A percentile compares a stretch with the other conserved stretches of the same genome.
These are phyloP conservation scores for Pythium phragmiticola DNA, from an alignment of 352 stramenopile species.

Conservation along the genomic window DNA sequence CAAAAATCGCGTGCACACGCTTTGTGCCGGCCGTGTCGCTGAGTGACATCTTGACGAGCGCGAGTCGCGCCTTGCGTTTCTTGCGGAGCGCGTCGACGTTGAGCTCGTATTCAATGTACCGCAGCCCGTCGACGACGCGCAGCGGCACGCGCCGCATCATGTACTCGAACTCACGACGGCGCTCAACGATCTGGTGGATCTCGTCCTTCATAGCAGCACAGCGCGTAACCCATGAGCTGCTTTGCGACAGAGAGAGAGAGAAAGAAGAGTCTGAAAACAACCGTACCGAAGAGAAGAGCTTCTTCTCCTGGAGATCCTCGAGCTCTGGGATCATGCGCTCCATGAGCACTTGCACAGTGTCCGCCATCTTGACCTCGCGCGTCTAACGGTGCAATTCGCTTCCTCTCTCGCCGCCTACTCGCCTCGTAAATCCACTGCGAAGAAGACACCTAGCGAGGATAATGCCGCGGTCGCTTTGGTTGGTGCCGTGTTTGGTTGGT, in stretches of 20 bases:
- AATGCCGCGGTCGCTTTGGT: slow-evolving; percentile 3
- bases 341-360: slow-evolving; percentile 92
- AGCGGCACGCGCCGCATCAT: slow-evolving; percentile 84
- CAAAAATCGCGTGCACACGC: slow-evolving; percentile 85
- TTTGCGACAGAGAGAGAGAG: background rate
- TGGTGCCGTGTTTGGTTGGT: slow-evolving; percentile 31
- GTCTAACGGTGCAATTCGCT: background rate
- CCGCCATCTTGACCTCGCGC: slow-evolving; percentile 72
- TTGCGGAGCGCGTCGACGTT: slow-evolving; percentile 88
- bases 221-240: background rate
- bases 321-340: slow-evolving; percentile 94
- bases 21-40: slow-evolving; percentile 71
- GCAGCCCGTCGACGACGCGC: slow-evolving; percentile 90
- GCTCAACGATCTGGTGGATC: slow-evolving; percentile 90
- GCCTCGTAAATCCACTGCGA: background rate
- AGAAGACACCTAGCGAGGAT: background rate
- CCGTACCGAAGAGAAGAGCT: slow-evolving; percentile 70
- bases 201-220: slow-evolving; percentile 42
- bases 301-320: slow-evolving; percentile 88
- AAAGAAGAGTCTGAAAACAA: too few relatives aligned
- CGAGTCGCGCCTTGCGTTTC: slow-evolving; percentile 73
- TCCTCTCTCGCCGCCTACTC: background rate
- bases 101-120: slow-evolving; percentile 93
- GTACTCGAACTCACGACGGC: slow-evolving; percentile 92
- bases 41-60: slow-evolving; percentile 63